Evolutionary conservation across 2,329 filamentous ascomycete species (phyloP).

Genomic region (Penicillium glabrum): DNA sequence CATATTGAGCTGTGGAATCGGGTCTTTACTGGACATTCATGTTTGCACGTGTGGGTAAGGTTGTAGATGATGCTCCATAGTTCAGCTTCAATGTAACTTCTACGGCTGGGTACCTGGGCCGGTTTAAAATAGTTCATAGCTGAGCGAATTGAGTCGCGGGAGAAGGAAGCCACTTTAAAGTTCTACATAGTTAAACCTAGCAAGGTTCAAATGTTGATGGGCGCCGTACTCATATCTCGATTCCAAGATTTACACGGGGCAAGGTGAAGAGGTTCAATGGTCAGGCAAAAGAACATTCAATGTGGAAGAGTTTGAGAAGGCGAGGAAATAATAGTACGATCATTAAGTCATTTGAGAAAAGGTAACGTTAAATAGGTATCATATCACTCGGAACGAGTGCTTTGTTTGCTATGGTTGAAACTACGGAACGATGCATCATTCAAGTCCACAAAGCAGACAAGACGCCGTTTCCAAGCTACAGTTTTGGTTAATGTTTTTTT

Average conservation of each 20-base stretch:
- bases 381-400: constrained; percentile 31
- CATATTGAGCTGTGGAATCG: background rate
- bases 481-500: constrained; percentile 30
- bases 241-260: background rate
- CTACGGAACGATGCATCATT: constrained; percentile 34
- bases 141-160: background rate
- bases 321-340: constrained; percentile 17
- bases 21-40: background rate
- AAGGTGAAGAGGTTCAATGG: background rate
- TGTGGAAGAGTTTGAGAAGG: background rate
- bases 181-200: no score
- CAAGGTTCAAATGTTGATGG: no score
- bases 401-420: constrained; percentile 35
- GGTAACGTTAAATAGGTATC: constrained; percentile 31
- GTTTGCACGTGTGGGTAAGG: background rate
- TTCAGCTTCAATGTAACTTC: background rate
- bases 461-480: constrained; percentile 34
- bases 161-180: no score
- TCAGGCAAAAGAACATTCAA: background rate
- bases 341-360: constrained; percentile 28
- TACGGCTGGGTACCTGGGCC: background rate
- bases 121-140: background rate
- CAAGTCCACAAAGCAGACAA: constrained; percentile 39
- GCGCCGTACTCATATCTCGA: background rate
- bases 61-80: background rate